A percentile compares a stretch with the other conserved stretches of the same genome.
Conservation (phyloP, 2,329 filamentous ascomycete species). For the Ceratocystis colombiana region DNA sequence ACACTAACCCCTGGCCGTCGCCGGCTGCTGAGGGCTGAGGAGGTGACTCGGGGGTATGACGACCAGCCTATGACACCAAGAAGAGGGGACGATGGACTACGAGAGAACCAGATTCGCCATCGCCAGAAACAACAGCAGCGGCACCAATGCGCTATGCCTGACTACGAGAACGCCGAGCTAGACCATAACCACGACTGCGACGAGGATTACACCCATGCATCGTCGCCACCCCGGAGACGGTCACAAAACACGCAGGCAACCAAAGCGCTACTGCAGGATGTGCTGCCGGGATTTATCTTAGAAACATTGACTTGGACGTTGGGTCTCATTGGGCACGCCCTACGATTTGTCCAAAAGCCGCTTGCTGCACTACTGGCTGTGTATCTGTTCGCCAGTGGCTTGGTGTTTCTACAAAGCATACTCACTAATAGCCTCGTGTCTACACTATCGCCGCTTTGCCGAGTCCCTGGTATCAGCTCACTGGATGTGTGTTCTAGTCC, state of each 20-base stretch:
- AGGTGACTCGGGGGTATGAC: background rate
- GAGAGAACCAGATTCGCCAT: background rate
- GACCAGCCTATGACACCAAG: background rate
- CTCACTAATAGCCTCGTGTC: slow-evolving; percentile 50
- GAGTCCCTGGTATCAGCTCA: slow-evolving; percentile 51
- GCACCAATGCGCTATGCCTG: background rate
- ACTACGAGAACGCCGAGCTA: slow-evolving; percentile 11
- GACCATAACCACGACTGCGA: background rate
- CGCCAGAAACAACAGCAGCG: background rate
- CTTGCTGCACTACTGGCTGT: slow-evolving; percentile 52
- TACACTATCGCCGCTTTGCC: slow-evolving; percentile 59
- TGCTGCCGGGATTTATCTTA: slow-evolving; percentile 35
- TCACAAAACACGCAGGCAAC: slow-evolving; percentile 17
- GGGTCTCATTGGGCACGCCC: slow-evolving; percentile 48
- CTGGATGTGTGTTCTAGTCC: slow-evolving; percentile 27
- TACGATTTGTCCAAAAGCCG: slow-evolving; percentile 54
- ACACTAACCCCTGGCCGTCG: slow-evolving; percentile 28
- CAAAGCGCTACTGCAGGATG: slow-evolving; percentile 33
- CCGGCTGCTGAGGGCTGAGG: slow-evolving; percentile 21
- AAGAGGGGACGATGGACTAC: background rate
- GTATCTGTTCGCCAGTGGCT: slow-evolving; percentile 49
- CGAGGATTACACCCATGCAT: background rate
- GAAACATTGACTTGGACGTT: slow-evolving; percentile 41
- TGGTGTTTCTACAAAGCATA: slow-evolving; percentile 52
- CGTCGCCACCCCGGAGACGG: slow-evolving; percentile 9